Evolutionary conservation across 2,329 filamentous ascomycete genomes (phyloP), one percentile per base, ranked within the genome.

Genomic region (Furcasterigmium furcatum): DNA sequence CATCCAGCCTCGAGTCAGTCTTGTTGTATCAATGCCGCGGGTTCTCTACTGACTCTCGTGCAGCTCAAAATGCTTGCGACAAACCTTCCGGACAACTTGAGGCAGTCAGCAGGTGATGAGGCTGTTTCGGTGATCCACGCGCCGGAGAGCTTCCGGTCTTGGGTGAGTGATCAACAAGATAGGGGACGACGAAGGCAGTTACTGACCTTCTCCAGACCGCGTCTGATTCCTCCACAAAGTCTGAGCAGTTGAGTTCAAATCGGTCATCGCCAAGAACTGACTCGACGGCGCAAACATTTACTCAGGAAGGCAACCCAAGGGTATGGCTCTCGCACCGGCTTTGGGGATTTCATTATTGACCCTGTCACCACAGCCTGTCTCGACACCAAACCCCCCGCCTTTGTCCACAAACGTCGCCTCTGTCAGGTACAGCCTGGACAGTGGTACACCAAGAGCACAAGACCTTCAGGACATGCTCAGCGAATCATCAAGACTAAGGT

Each of bases 111-210:
- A 20, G 84, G 83, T 50, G 89, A 95, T 53, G 89, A 91, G 54
- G 85, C 90, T 20, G 79, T 89, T 44, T 96, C 91, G 2, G 91
- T 95, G 45, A 96, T 96, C 55, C 91, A 96, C 72, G 89, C 88
- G 14, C 91, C 91, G 0, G 77, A 89, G 52, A 88, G 86, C 50
- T 96, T 94, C 65, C 79, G 82, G 46, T 80, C 80, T 55, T 95
- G 94, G 79, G 88, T 94, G 64, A 60, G 79, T 62, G 35, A 38
- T 34, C 7, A 27, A 7, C 7, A 7, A 27, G 24, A 27, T 27
- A 27, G n/a, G n/a, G n/a, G n/a, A n/a, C n/a, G n/a, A n/a, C n/a
- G n/a, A n/a, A n/a, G n/a, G n/a, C n/a, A n/a, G n/a, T n/a, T n/a
- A n/a, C n/a, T n/a, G n/a, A n/a, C n/a, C n/a, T n/a, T 29, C 25